These are phyloP conservation scores for Bimuria novae-zelandiae DNA, from an alignment of 2,329 filamentous ascomycete species.

Conservation along the genomic window DNA sequence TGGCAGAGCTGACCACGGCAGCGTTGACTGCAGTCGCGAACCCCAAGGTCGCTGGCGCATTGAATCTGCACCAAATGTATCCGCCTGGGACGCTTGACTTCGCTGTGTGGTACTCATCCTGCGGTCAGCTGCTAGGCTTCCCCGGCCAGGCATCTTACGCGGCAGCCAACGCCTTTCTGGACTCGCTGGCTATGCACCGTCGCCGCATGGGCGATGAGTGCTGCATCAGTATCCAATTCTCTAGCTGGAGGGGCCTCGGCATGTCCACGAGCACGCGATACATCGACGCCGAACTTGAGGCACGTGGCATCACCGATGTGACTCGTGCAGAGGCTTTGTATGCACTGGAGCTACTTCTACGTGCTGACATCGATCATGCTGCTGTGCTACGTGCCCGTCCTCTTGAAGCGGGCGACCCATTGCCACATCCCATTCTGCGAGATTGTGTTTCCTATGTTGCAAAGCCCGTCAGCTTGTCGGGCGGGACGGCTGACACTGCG, in stretches of 20 bases:
- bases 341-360: constrained; percentile 47
- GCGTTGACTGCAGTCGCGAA: constrained; percentile 38
- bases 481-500: background rate
- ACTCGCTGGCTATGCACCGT: constrained; percentile 28
- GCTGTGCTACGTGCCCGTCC: constrained; percentile 42
- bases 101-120: constrained; percentile 28
- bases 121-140: constrained; percentile 26
- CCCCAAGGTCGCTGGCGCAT: constrained; percentile 36
- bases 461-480: background rate
- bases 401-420: constrained; percentile 38
- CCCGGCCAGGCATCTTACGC: constrained; percentile 31
- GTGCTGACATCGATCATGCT: constrained; percentile 44
- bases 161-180: constrained; percentile 35
- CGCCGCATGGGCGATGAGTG: constrained; percentile 46
- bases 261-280: constrained; percentile 46
- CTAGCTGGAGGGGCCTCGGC: constrained; percentile 49
- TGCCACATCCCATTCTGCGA: constrained; percentile 21
- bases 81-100: constrained; percentile 34
- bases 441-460: constrained; percentile 8
- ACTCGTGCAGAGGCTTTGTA: constrained; percentile 48
- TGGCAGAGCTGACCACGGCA: constrained; percentile 27
- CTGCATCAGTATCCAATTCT: constrained; percentile 49
- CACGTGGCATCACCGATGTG: constrained; percentile 50
- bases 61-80: constrained; percentile 29
- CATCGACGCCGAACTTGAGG: constrained; percentile 47